Evolutionary conservation across 257 asterid genomes (phyloP).

Genomic region (Paulownia fortunei): DNA sequence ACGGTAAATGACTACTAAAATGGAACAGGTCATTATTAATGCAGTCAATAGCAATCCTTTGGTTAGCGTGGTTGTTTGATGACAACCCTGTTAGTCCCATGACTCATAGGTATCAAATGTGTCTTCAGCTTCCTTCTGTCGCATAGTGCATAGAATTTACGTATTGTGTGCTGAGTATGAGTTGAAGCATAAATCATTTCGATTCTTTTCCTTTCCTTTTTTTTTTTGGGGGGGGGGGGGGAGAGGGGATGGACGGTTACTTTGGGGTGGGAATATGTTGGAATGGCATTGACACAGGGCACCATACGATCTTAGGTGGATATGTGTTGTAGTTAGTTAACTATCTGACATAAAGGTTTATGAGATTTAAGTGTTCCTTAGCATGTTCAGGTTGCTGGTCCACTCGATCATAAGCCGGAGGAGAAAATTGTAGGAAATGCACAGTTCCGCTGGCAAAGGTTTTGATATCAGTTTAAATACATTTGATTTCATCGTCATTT

Average conservation of each 20-base stretch:
- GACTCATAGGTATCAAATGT: neutral
- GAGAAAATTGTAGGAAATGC: constrained; percentile 77
- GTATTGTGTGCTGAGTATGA: neutral
- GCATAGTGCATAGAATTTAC: neutral
- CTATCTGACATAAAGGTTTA: neutral
- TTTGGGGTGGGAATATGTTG: neutral
- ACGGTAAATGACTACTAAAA: neutral
- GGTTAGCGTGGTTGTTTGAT: constrained; percentile 11
- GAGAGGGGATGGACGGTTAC: neutral
- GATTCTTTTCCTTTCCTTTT: neutral
- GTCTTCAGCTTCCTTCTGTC: neutral
- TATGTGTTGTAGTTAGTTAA: constrained; percentile 9
- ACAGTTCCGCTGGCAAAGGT: constrained; percentile 96
- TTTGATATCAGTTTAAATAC: constrained; percentile 19
- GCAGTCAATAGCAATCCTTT: neutral
- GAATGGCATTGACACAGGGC: neutral
- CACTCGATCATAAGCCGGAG: constrained; percentile 68
- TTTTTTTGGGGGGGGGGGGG: neutral
- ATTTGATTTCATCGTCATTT: constrained; percentile 8
- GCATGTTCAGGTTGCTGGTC: constrained; percentile 75
- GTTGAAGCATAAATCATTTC: constrained; percentile 6
- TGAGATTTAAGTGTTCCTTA: constrained; percentile 52
- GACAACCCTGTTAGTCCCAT: neutral
- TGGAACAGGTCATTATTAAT: neutral
- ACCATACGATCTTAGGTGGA: neutral